These are phyloP conservation scores for Dictyostelium firmibasis DNA, from an alignment of 78 protist species.

Conservation along the genomic window DNA sequence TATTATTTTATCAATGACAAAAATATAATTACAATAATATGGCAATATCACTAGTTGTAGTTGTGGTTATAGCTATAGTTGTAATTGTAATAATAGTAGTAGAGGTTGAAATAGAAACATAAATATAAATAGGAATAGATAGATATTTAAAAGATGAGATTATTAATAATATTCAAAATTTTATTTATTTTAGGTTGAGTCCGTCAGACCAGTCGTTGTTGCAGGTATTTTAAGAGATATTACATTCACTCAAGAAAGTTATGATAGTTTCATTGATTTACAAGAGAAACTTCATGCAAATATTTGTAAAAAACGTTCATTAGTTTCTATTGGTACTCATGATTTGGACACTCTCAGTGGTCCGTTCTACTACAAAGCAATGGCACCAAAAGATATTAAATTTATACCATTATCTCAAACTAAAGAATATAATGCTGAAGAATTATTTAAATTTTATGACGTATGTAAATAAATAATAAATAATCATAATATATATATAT, in stretches of 20 bases:
- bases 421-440: constrained; percentile 54
- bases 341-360: constrained; percentile 96
- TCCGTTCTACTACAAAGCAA: constrained; percentile 94
- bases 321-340: constrained; percentile 99
- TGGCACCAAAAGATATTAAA: constrained; percentile 91
- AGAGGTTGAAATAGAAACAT: background rate
- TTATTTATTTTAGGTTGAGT: background rate
- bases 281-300: constrained; percentile 98
- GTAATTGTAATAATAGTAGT: no score
- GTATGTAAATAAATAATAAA: constrained; percentile 18
- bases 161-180: background rate
- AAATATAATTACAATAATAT: no score
- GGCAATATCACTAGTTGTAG: no score
- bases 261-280: constrained; percentile 97
- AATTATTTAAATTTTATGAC: constrained; percentile 56
- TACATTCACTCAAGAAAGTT: constrained; percentile 83
- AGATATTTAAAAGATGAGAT: background rate
- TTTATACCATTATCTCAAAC: constrained; percentile 94
- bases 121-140: background rate
- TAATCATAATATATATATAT: background rate
- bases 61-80: no score
- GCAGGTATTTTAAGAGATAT: constrained; percentile 96
- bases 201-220: constrained; percentile 96
- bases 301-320: constrained; percentile 95
- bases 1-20: no score